Base-by-base conservation (phyloP, 371 early-diverging fungal species). In the Mucor saturninus region DNA sequence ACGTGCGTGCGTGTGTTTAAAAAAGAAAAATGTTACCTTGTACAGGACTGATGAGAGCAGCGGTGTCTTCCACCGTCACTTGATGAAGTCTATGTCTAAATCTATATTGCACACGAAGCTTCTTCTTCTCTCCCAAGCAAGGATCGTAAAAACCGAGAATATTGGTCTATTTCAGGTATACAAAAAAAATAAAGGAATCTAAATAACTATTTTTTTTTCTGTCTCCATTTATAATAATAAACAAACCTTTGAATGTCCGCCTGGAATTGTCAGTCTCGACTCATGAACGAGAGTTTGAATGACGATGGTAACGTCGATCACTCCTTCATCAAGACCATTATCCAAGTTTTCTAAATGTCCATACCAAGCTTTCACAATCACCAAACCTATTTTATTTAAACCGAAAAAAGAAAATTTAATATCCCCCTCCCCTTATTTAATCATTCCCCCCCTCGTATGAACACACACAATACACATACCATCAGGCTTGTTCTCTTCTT, bases 101-200 rank as follows among this genome's bases (percentile, higher is more conserved):
- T 72, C 80, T 79, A 75, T 98, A 98, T 46, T 83, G 87, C 56
- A 98, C 89, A 55, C 84, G 83, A 56, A 96, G 82, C 56, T 86
- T 79, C 73, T 98, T 98, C 35, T 76, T 72, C 64, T 91, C 91
- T 28, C 96, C 96, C 45, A 95, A 85, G 67, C 95, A 94, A 35
- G 98, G 98, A 80, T 98, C 97, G 69, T 94, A 97, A 75, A 98
- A 97, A 2, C 98, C 98, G 55, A 95, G 81, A 57, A 97, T 83
- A 64, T 90, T 90, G 42, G 89, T 79, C 91, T 92, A 75, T 21
- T 21, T 21, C 21, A 21, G 0, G 21, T 21, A 21, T 21, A 21
- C 21, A 21, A 21, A 21, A 21, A 21, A 21, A 21, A 21, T 21
- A 21, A 21, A 21, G 21, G 21, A 21, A 21, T 45, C 8, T 37